Percentiles rank a stretch among this genome's conserved stretches.
Conservation (phyloP, 495 filamentous ascomycete genomes). For the Halenospora varia region DNA sequence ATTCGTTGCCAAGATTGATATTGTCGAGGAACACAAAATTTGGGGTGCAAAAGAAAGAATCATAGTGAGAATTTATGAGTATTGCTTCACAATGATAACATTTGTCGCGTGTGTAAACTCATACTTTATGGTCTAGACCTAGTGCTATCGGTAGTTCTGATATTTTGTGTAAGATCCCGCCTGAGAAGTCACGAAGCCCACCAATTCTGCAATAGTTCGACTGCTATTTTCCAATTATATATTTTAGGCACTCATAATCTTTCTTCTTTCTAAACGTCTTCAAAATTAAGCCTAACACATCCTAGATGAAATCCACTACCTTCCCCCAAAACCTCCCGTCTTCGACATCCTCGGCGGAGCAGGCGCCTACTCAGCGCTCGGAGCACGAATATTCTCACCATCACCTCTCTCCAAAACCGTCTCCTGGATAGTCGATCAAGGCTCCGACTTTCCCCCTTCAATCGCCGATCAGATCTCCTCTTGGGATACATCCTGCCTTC, state of each 20-base stretch:
- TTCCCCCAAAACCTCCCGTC: conserved; percentile 53
- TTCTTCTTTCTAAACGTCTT: background rate
- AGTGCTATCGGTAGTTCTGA: too few species aligned
- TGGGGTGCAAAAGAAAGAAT: too few species aligned
- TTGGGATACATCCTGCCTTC: conserved; percentile 68
- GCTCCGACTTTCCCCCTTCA: conserved; percentile 74
- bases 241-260: too few species aligned
- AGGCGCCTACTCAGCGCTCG: conserved; percentile 79
- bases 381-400: conserved; percentile 80
- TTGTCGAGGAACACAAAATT: too few species aligned
- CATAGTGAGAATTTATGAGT: too few species aligned
- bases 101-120: too few species aligned
- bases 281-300: conserved; percentile 2
- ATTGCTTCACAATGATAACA: too few species aligned
- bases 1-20: background rate
- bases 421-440: conserved; percentile 89
- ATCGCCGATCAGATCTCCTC: conserved; percentile 57
- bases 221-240: too few species aligned
- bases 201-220: too few species aligned
- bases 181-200: too few species aligned
- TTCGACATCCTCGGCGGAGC: conserved; percentile 79
- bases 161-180: too few species aligned
- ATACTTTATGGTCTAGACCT: too few species aligned
- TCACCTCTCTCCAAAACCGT: conserved; percentile 51
- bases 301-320: conserved; percentile 87